Base-by-base conservation (phyloP, 2,329 filamentous ascomycete genomes). In the Pseudofabraea citricarpa region DNA sequence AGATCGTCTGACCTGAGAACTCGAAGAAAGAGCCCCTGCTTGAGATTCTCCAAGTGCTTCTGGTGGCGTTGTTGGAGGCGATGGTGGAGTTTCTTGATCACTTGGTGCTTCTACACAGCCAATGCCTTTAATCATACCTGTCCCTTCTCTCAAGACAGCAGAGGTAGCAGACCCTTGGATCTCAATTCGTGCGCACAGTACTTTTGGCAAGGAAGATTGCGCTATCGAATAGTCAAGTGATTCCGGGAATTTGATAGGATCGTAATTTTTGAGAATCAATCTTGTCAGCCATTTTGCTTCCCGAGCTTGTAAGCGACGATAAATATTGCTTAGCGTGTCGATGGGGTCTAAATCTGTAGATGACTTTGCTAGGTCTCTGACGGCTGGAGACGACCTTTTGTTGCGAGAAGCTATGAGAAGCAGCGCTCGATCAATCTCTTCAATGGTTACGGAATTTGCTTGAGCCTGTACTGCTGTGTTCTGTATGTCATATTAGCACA, bases 271-370 rank as follows among this genome's bases (percentile, higher is more conserved):
- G 21, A 95, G 68, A 5, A 95, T 71, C 22, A 96, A 69, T 3
- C 90, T 76, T 0, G 87, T 87, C 9, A 95, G 72, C 90, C 90
- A 96, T 65, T 95, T 95, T 4, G 83, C 85, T 58, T 95, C 87
- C 33, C 71, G 70, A 3, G 87, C 77, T 36, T 71, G 70, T 8
- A 89, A 58, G 6, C 77, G 74, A 22, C 65, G 68, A 55, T 85
- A 86, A 1, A 90, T 58, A 0, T 61, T 58, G 16, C 70, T 69
- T 1, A 91, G 61, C 3, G 72, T 60, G 4, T 66, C 63, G 18
- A 70, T 62, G 24, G 42, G 47, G 26, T 46, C 47, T 12, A 37
- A 16, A 16, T 27, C 19, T 9, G 19, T 24, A 35, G 24, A 18
- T 3, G 31, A 40, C 9, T 40, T 31, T 10, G 52, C 52, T 37